Percentiles rank a stretch among this genome's conserved stretches.
Evolutionary conservation across 306 rosid species (phyloP).

Genomic region (Quercus dentata): DNA sequence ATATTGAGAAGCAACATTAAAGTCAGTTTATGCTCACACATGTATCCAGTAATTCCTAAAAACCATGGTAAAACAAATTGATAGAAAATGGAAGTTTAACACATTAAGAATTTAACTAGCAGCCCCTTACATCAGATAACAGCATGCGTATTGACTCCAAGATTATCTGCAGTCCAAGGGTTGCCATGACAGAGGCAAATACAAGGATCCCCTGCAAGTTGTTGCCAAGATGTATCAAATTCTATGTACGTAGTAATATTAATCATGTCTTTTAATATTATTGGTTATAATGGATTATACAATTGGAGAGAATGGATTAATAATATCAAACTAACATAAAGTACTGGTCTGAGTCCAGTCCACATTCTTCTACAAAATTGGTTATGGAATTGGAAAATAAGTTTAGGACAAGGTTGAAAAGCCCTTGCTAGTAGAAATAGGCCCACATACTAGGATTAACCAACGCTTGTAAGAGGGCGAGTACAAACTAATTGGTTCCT

Average conservation of each 20-base stretch:
- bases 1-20: neutral
- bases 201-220: conserved; percentile 88
- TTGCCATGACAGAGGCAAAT: conserved; percentile 99
- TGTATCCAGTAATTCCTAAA: neutral
- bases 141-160: conserved; percentile 84
- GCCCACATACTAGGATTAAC: neutral
- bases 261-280: neutral
- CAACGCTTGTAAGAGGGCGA: neutral
- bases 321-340: neutral
- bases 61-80: neutral
- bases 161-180: conserved; percentile 94
- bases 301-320: neutral
- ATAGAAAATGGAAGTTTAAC: conserved; percentile 2
- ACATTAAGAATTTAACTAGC: neutral
- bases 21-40: conserved; percentile 8
- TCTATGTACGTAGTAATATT: neutral
- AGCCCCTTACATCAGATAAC: conserved; percentile 56
- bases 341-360: neutral
- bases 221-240: conserved; percentile 3
- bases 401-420: neutral
- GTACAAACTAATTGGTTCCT: neutral
- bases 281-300: neutral
- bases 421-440: neutral
- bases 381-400: neutral
- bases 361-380: neutral